A percentile compares a stretch with the other conserved stretches of the same genome.
Evolutionary conservation across 495 filamentous ascomycete species (phyloP).

Genomic region (Penicillium ochrochloron): DNA sequence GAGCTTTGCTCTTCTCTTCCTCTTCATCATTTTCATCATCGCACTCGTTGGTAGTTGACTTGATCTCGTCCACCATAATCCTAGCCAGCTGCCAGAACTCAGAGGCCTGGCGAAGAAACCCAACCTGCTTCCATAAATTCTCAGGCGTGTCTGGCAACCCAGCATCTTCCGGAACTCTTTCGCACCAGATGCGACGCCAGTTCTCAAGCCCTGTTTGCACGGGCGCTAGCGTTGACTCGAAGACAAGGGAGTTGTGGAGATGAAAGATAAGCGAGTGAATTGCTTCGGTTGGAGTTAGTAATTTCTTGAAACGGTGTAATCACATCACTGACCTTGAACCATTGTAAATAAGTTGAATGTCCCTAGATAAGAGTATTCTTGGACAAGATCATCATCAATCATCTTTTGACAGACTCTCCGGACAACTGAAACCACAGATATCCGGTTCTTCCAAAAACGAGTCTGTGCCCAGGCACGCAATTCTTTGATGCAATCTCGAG

Average conservation of each 20-base stretch:
- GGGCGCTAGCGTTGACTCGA: slow-evolving; percentile 32
- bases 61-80: slow-evolving; percentile 29
- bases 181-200: slow-evolving; percentile 34
- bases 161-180: slow-evolving; percentile 29
- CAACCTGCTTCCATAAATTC: slow-evolving; percentile 36
- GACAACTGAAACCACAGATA: slow-evolving; percentile 30
- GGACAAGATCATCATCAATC: slow-evolving; percentile 18
- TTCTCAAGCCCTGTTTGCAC: slow-evolving; percentile 35
- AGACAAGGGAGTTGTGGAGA: slow-evolving; percentile 36
- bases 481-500: slow-evolving; percentile 18
- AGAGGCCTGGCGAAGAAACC: slow-evolving; percentile 31
- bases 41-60: slow-evolving; percentile 6
- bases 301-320: background rate
- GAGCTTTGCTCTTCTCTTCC: background rate
- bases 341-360: slow-evolving; percentile 35
- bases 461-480: slow-evolving; percentile 25
- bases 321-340: slow-evolving; percentile 26
- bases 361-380: slow-evolving; percentile 28
- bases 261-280: slow-evolving; percentile 38
- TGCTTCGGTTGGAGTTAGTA: slow-evolving; percentile 13
- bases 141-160: slow-evolving; percentile 24
- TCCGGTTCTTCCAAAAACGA: slow-evolving; percentile 24
- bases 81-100: slow-evolving; percentile 40
- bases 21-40: slow-evolving; percentile 10
- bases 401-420: slow-evolving; percentile 28